These are phyloP conservation scores for Colletotrichum brevisporum DNA, from an alignment of 2,329 filamentous ascomycete species.

Conservation along the genomic window DNA sequence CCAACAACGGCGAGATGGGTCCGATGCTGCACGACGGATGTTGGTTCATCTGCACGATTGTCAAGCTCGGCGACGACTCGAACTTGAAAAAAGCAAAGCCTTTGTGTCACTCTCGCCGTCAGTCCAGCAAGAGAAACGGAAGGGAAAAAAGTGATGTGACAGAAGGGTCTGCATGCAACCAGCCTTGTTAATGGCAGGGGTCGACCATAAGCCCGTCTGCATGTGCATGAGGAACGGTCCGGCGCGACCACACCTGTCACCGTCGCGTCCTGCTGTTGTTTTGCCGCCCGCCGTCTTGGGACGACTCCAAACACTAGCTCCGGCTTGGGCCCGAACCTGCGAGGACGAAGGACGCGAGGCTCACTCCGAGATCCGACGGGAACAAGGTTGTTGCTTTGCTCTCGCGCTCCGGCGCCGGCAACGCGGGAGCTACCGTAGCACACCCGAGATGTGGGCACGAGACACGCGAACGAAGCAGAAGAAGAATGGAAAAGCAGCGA, in stretches of 20 bases:
- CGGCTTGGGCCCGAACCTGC: neutral
- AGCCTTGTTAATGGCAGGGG: slow-evolving; percentile 28
- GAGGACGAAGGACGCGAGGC: neutral
- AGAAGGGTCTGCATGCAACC: slow-evolving; percentile 24
- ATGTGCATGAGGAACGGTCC: slow-evolving; percentile 39
- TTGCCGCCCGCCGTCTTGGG: slow-evolving; percentile 7
- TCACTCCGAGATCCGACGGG: too few relatives aligned
- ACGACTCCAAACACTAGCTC: neutral
- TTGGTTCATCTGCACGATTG: neutral
- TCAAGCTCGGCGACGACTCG: too few relatives aligned
- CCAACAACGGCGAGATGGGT: too few relatives aligned
- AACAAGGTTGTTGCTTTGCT: too few relatives aligned
- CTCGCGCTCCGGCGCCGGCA: too few relatives aligned
- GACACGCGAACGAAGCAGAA: too few relatives aligned
- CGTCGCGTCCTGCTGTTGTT: slow-evolving; percentile 22
- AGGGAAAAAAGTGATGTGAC: slow-evolving; percentile 11
- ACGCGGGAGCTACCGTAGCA: too few relatives aligned
- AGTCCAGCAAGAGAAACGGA: too few relatives aligned
- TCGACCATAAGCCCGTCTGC: slow-evolving; percentile 32
- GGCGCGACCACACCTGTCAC: slow-evolving; percentile 18
- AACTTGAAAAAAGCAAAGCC: neutral
- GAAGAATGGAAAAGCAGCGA: too few relatives aligned
- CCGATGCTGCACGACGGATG: too few relatives aligned
- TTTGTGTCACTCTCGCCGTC: too few relatives aligned
- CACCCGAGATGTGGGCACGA: too few relatives aligned